Conservation (phyloP, 2,329 filamentous ascomycete species). For the Colletotrichum sp. region DNA sequence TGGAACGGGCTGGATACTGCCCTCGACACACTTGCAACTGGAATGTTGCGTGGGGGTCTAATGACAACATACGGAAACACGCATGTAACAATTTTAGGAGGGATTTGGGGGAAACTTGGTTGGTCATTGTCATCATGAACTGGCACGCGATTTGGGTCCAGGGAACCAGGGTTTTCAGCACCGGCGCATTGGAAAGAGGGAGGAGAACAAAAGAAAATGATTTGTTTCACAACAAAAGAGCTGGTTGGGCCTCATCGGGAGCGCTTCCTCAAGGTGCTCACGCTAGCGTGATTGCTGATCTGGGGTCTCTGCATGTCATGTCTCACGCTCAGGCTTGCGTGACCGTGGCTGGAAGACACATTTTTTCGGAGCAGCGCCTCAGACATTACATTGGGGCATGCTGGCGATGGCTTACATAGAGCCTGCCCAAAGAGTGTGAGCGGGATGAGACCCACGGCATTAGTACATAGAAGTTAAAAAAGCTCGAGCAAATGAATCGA, state of each 20-base stretch:
- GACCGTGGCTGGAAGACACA: not conserved
- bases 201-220: slow-evolving; percentile 19
- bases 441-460: not conserved
- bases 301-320: not conserved
- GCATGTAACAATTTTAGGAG: slow-evolving; percentile 12
- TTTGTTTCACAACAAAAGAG: slow-evolving; percentile 13
- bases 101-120: not conserved
- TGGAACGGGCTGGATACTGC: not conserved
- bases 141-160: slow-evolving; percentile 5
- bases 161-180: slow-evolving; percentile 14
- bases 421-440: not conserved
- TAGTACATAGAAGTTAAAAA: slow-evolving; percentile 12
- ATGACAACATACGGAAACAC: slow-evolving; percentile 15
- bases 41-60: slow-evolving; percentile 8
- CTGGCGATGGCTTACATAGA: not conserved
- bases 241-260: not conserved
- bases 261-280: not conserved
- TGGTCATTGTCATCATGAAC: slow-evolving; percentile 11
- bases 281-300: not conserved
- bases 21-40: slow-evolving; percentile 1
- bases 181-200: slow-evolving; percentile 19
- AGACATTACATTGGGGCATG: not conserved
- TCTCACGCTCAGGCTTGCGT: not conserved
- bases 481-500: slow-evolving; percentile 18
- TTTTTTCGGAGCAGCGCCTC: not conserved